Evolutionary conservation across 2,329 filamentous ascomycete species (phyloP).

Genomic region (Microdochium paspali): DNA sequence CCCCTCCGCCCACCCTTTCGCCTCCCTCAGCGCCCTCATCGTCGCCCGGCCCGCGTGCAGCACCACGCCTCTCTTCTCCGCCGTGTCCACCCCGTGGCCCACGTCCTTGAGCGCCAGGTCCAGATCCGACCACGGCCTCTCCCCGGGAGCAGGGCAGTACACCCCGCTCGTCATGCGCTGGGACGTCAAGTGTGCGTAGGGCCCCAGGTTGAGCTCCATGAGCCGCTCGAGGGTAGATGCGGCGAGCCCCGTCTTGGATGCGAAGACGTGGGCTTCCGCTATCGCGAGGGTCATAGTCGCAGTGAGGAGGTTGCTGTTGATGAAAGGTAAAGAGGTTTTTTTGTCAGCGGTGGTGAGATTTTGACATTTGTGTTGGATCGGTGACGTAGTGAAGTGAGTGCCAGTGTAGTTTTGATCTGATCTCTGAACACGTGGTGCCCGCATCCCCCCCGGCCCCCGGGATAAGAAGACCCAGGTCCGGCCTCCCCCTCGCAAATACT

Average conservation of each 20-base stretch:
- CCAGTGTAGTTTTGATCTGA: too few species aligned
- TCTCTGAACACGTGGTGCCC: too few species aligned
- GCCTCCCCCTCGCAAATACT: too few species aligned
- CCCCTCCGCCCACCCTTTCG: constrained; percentile 20
- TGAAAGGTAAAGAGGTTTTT: too few species aligned
- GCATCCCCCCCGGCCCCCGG: too few species aligned
- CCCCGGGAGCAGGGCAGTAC: constrained; percentile 22
- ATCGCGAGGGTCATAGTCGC: constrained; percentile 38
- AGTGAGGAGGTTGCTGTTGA: constrained; percentile 37
- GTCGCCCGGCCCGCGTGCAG: constrained; percentile 32
- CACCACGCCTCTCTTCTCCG: constrained; percentile 24
- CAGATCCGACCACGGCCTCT: constrained; percentile 35
- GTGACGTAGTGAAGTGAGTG: too few species aligned
- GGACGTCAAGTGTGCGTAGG: constrained; percentile 25
- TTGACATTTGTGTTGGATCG: too few species aligned
- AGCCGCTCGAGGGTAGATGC: constrained; percentile 29
- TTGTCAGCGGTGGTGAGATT: too few species aligned
- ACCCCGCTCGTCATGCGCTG: constrained; percentile 25
- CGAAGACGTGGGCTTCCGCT: constrained; percentile 38
- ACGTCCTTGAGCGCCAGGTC: constrained; percentile 43
- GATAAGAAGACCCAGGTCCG: too few species aligned
- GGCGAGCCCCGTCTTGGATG: constrained; percentile 32
- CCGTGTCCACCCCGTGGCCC: constrained; percentile 34
- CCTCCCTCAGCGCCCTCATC: constrained; percentile 30
- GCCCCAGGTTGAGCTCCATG: constrained; percentile 28